Percentiles rank a stretch among this genome's conserved stretches.
phyloP scores from a whole-genome alignment of 768 basidiomycete species.

The Lactarius trivialis region DNA sequence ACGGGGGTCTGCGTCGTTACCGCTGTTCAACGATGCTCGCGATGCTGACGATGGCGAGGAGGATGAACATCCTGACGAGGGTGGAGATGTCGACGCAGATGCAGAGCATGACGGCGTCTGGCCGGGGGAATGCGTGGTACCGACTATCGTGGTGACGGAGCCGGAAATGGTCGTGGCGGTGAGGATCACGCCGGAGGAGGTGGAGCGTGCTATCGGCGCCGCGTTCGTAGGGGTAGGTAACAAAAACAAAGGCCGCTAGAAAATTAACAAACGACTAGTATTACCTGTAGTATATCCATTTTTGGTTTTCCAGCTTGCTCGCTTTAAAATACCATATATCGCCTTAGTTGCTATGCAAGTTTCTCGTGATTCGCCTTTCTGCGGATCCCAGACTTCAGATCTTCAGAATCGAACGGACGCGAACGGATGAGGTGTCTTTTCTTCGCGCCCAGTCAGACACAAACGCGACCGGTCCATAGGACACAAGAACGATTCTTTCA shows the following conservation, averaged over 20 bases:
- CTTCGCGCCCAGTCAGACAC: too few species aligned
- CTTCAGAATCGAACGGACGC: too few species aligned
- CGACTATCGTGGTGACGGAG: background rate
- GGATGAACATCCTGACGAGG: background rate
- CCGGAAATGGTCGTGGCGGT: background rate
- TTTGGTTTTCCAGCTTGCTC: background rate
- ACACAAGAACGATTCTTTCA: too few species aligned
- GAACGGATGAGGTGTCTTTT: too few species aligned
- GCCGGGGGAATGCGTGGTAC: background rate
- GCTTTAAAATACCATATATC: background rate
- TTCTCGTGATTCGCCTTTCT: too few species aligned
- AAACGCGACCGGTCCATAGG: too few species aligned
- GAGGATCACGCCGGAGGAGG: slow-evolving; percentile 10
- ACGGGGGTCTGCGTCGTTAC: background rate
- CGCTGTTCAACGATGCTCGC: too few species aligned
- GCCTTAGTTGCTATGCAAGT: too few species aligned
- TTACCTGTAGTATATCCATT: background rate
- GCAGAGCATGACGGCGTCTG: background rate
- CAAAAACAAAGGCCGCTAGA: background rate
- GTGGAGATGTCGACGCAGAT: background rate
- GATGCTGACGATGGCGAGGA: background rate
- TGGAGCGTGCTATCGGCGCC: slow-evolving; percentile 11
- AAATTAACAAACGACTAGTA: background rate
- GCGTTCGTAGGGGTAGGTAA: slow-evolving; percentile 4
- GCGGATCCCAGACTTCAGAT: too few species aligned